A percentile compares a stretch with the other conserved stretches of the same genome.
These are phyloP conservation scores for Gamsiella multidivaricata DNA, from an alignment of 192 early-diverging fungal species.

Conservation along the genomic window DNA sequence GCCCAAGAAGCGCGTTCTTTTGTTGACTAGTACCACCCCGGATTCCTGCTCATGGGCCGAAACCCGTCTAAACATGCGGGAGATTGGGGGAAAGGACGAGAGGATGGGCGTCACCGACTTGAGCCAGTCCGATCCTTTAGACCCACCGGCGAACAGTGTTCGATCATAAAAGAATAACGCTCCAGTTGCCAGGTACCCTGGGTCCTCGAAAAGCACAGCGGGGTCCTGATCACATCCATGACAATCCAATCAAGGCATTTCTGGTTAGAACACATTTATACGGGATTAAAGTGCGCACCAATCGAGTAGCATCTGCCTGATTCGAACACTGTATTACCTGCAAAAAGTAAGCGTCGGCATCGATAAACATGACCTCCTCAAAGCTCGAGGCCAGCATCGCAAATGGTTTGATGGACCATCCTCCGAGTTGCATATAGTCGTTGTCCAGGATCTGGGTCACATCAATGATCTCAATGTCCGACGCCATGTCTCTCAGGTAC, in stretches of 20 bases:
- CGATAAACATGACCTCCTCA: conserved; percentile 72
- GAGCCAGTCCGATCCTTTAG: conserved; percentile 56
- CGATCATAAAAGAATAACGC: conserved; percentile 73
- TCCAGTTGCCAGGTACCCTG: conserved; percentile 56
- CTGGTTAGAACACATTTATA: too few species aligned
- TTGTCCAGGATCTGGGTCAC: conserved; percentile 58
- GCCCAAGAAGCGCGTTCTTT: conserved; percentile 58
- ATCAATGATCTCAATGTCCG: conserved; percentile 52
- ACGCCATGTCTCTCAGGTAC: conserved; percentile 38
- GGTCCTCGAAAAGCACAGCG: conserved; percentile 61
- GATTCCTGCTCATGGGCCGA: conserved; percentile 72
- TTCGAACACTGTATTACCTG: conserved; percentile 37
- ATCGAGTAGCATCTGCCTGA: too few species aligned
- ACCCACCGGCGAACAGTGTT: conserved; percentile 55
- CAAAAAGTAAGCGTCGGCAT: conserved; percentile 76
- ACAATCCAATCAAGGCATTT: neutral
- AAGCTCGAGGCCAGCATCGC: conserved; percentile 71
- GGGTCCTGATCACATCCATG: conserved; percentile 53
- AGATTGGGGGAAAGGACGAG: conserved; percentile 44
- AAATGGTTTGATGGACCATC: conserved; percentile 81
- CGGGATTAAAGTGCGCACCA: too few species aligned
- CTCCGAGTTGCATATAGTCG: conserved; percentile 55
- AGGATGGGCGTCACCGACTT: conserved; percentile 56
- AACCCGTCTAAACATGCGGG: conserved; percentile 51
- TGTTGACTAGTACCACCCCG: conserved; percentile 69